Evolutionary conservation across 768 basidiomycete genomes (phyloP).

Genomic region (Mrakia gelida): DNA sequence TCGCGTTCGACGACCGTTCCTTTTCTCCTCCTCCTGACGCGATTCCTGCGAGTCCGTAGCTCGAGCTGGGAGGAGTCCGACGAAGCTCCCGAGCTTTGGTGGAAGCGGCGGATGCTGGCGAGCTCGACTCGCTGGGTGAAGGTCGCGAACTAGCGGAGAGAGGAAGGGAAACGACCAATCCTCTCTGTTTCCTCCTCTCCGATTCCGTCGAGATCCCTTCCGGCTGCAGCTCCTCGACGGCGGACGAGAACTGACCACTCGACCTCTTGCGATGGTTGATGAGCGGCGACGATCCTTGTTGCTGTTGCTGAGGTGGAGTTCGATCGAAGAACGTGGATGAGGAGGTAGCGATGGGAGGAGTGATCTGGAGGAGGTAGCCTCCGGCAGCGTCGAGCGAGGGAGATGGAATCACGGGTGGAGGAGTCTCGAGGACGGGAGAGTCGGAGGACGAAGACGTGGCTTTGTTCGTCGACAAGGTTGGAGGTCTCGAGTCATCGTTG

Average conservation of each 20-base stretch:
- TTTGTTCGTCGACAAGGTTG: background rate
- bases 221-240: background rate
- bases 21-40: background rate
- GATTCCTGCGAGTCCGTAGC: background rate
- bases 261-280: background rate
- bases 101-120: background rate
- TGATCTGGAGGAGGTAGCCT: slow-evolving; percentile 10
- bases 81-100: slow-evolving; percentile 7
- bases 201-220: background rate
- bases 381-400: background rate
- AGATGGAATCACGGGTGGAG: background rate
- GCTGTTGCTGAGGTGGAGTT: background rate
- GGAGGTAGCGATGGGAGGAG: background rate
- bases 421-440: slow-evolving; percentile 10
- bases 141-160: background rate
- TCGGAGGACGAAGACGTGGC: slow-evolving; percentile 3
- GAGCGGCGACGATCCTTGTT: background rate
- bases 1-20: slow-evolving; percentile 6
- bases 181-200: background rate
- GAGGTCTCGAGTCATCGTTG: background rate
- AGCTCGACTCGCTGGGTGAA: background rate
- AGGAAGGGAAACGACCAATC: slow-evolving; percentile 10
- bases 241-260: background rate
- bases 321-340: background rate
- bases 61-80: slow-evolving; percentile 11